A percentile compares a stretch with the other conserved stretches of the same genome.
phyloP scores from a whole-genome alignment of 116 monocot species.

The Posidonia oceanica region DNA sequence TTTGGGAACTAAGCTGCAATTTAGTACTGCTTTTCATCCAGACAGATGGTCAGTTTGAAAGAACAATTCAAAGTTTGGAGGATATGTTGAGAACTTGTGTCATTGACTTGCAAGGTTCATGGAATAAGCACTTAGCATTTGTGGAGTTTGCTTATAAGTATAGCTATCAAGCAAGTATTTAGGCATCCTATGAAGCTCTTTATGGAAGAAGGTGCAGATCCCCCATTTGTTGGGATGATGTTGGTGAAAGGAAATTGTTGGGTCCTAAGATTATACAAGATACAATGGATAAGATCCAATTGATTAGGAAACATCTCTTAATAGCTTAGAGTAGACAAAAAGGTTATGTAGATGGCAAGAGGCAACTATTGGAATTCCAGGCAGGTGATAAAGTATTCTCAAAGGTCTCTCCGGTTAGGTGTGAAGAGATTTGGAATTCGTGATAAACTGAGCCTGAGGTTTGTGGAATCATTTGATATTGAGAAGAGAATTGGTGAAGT shows the following conservation, averaged over 20 bases:
- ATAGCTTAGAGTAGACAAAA: background rate
- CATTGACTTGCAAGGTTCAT: background rate
- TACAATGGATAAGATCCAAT: background rate
- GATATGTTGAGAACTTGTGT: background rate
- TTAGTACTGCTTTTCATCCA: background rate
- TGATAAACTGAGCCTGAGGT: background rate
- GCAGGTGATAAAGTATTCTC: background rate
- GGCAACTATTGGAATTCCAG: background rate
- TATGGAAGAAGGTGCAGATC: background rate
- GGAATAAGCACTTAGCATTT: background rate
- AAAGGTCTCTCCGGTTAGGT: background rate
- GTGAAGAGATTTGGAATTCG: background rate
- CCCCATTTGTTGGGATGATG: background rate
- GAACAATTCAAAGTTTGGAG: slow-evolving; percentile 1
- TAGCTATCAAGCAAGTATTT: slow-evolving; percentile 4
- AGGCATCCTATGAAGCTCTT: background rate
- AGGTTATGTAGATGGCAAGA: background rate
- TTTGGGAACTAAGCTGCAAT: background rate
- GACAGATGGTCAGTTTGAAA: slow-evolving; percentile 1
- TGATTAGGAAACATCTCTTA: background rate
- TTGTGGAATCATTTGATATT: background rate
- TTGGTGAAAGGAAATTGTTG: background rate
- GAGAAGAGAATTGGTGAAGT: background rate
- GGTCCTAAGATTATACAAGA: background rate
- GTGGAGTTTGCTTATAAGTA: slow-evolving; percentile 5